Evolutionary conservation across 2,329 filamentous ascomycete genomes (phyloP).

Genomic region (Metarhizium brunneum): DNA sequence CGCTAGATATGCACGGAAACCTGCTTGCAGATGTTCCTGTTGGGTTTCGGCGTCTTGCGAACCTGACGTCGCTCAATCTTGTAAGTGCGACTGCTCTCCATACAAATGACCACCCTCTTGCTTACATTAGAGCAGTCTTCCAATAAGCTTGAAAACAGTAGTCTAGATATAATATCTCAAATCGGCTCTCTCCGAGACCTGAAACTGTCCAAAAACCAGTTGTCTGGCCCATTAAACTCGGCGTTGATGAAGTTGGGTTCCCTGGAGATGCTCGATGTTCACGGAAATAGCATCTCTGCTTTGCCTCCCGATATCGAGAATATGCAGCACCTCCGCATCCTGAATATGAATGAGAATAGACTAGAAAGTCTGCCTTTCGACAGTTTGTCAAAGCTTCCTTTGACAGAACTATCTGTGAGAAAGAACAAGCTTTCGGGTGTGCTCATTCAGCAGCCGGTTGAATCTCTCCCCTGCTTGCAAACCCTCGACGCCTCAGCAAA

Average conservation of each 20-base stretch:
- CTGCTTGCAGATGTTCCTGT: slow-evolving; percentile 60
- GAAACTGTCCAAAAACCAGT: slow-evolving; percentile 67
- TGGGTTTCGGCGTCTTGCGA: slow-evolving; percentile 63
- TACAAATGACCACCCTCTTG: not conserved
- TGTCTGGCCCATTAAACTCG: slow-evolving; percentile 58
- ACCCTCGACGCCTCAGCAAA: slow-evolving; percentile 72
- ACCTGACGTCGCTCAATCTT: slow-evolving; percentile 75
- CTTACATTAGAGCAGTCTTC: slow-evolving; percentile 48
- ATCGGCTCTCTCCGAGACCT: slow-evolving; percentile 67
- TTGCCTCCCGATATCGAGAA: slow-evolving; percentile 60
- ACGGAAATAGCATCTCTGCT: slow-evolving; percentile 65
- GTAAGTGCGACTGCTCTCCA: slow-evolving; percentile 34
- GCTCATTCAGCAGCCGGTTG: slow-evolving; percentile 56
- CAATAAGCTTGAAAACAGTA: slow-evolving; percentile 67
- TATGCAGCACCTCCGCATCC: slow-evolving; percentile 58
- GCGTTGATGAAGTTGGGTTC: slow-evolving; percentile 55
- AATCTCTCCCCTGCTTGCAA: slow-evolving; percentile 56
- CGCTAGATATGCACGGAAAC: slow-evolving; percentile 82
- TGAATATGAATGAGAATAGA: slow-evolving; percentile 75
- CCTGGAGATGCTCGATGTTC: slow-evolving; percentile 74
- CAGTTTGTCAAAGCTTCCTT: slow-evolving; percentile 53
- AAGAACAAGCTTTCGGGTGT: slow-evolving; percentile 71
- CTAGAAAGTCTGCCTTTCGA: slow-evolving; percentile 65
- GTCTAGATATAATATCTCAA: slow-evolving; percentile 64
- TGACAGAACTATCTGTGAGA: slow-evolving; percentile 64